phyloP scores from a whole-genome alignment of 805 yeast genomes.

The Naumovozyma dairenensis region DNA sequence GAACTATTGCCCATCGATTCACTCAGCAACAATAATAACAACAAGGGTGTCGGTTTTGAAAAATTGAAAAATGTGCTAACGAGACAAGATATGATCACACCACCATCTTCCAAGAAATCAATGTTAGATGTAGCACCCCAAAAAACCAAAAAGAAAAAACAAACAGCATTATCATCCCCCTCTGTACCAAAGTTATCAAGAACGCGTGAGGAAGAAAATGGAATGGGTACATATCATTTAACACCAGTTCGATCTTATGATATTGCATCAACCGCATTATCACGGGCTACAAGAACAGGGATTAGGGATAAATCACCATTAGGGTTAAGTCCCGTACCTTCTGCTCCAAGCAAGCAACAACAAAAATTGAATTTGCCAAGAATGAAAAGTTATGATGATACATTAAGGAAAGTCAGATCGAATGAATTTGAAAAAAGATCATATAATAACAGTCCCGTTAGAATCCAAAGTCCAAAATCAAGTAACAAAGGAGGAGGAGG shows the following conservation, averaged over 20 bases:
- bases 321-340: too few relatives aligned
- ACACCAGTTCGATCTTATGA: constrained; percentile 10
- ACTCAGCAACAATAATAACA: constrained; percentile 5
- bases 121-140: constrained; percentile 17
- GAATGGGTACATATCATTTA: constrained; percentile 3
- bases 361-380: constrained; percentile 1
- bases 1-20: constrained; percentile 8
- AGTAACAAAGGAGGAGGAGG: neutral
- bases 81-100: constrained; percentile 12
- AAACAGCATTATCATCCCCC: constrained; percentile 4
- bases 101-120: constrained; percentile 8
- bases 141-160: constrained; percentile 3
- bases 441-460: constrained; percentile 4
- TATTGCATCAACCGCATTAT: constrained; percentile 2
- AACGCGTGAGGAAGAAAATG: neutral
- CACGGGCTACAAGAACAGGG: too few relatives aligned
- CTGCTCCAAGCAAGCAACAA: too few relatives aligned
- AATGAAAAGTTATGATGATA: neutral
- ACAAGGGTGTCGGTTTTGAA: constrained; percentile 8
- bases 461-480: neutral
- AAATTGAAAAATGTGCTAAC: constrained; percentile 13
- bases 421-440: constrained; percentile 1
- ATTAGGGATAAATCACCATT: too few relatives aligned
- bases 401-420: constrained; percentile 2
- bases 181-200: neutral